Percentiles rank a stretch among this genome's conserved stretches.
These are phyloP conservation scores for Chalaropsis ovoidea DNA, from an alignment of 2,329 filamentous ascomycete genomes.

Conservation along the genomic window DNA sequence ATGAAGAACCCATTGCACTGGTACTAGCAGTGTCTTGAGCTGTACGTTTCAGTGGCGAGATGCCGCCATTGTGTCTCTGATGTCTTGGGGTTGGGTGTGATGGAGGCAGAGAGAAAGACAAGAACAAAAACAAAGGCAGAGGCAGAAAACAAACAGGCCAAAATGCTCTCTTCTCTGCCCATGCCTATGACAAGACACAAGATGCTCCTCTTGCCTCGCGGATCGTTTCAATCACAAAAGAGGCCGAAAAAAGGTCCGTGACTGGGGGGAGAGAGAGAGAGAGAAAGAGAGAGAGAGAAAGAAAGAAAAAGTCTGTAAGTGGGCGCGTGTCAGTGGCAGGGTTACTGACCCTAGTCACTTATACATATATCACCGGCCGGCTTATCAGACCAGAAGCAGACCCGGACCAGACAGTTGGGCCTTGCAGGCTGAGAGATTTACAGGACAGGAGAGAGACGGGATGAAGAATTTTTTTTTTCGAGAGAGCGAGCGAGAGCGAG, in stretches of 20 bases:
- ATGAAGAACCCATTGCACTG: background rate
- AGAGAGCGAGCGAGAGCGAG: background rate
- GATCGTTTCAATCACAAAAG: conserved; percentile 2
- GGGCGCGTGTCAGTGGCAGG: background rate
- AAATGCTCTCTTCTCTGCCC: too few relatives aligned
- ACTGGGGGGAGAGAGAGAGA: too few relatives aligned
- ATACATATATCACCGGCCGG: background rate
- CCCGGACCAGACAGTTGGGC: background rate
- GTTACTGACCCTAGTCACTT: background rate
- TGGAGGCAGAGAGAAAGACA: background rate
- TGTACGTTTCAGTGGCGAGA: too few relatives aligned
- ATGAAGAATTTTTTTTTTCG: background rate
- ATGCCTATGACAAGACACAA: background rate
- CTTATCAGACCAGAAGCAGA: background rate
- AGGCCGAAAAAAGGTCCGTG: conserved; percentile 6
- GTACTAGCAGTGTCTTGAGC: background rate
- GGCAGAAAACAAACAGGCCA: too few relatives aligned
- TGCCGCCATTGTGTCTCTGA: too few relatives aligned
- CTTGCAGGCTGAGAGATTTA: background rate
- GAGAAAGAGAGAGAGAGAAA: too few relatives aligned
- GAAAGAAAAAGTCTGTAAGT: too few relatives aligned
- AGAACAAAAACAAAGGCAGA: background rate
- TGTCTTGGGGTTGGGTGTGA: too few relatives aligned
- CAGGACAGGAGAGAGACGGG: background rate
- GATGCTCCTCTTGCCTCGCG: background rate